Evolutionary conservation across 2,329 filamentous ascomycete species (phyloP).

Genomic region (Fusarium proliferatum): DNA sequence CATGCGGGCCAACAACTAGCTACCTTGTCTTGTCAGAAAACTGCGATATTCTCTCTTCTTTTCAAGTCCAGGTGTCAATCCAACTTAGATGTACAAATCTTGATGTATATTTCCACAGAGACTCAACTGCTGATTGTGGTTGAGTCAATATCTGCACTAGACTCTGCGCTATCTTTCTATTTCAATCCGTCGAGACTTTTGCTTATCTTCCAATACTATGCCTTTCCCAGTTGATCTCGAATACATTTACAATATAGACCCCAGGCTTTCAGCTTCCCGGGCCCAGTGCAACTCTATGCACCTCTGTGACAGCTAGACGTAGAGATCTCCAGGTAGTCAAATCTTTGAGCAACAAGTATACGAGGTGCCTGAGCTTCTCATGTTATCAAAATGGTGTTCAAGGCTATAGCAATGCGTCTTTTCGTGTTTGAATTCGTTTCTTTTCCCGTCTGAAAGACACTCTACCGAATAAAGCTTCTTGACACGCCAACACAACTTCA

Average conservation of each 20-base stretch:
- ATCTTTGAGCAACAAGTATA: neutral
- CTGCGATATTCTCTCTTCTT: neutral
- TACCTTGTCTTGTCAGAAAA: no score
- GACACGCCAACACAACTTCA: neutral
- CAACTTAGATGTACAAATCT: neutral
- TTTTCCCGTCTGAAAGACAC: neutral
- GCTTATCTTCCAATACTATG: neutral
- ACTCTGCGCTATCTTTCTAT: neutral
- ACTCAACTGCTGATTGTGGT: neutral
- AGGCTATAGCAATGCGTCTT: neutral
- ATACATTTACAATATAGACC: neutral
- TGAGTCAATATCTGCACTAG: neutral
- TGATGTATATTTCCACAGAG: neutral
- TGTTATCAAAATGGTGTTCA: neutral
- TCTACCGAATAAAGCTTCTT: neutral
- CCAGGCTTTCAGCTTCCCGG: neutral
- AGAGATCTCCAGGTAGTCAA: neutral
- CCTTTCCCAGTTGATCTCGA: neutral
- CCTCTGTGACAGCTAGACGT: neutral
- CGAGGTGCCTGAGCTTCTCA: neutral
- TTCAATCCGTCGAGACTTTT: neutral
- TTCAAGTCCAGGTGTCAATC: no score
- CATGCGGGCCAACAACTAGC: neutral
- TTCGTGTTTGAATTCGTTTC: neutral
- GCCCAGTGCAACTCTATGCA: neutral